Percentiles rank a stretch among this genome's conserved stretches.
Conservation (phyloP, 176 grass and related monocot species). For the Oryza glaberrima region DNA sequence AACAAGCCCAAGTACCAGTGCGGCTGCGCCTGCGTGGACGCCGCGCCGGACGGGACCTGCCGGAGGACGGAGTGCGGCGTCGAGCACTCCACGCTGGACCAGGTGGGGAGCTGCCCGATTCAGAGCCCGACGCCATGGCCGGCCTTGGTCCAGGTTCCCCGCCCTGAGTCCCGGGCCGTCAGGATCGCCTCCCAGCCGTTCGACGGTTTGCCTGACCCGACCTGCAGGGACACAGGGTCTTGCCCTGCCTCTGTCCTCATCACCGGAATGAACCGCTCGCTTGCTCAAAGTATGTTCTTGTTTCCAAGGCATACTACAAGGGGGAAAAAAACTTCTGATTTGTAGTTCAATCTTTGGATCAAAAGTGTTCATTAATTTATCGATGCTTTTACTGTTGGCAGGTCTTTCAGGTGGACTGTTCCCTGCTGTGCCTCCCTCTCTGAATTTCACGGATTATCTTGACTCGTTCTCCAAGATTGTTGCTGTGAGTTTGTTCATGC, state of each 20-base stretch:
- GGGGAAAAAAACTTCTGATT: neutral
- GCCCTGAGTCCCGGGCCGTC: slow-evolving; percentile 51
- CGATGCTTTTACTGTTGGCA: slow-evolving; percentile 26
- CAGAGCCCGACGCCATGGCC: slow-evolving; percentile 63
- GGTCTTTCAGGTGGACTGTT: slow-evolving; percentile 66
- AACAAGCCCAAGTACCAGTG: slow-evolving; percentile 79
- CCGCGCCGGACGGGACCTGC: slow-evolving; percentile 45
- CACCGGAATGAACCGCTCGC: slow-evolving; percentile 69
- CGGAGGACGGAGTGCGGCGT: slow-evolving; percentile 68
- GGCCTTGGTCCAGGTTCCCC: slow-evolving; percentile 69
- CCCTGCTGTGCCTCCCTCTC: slow-evolving; percentile 36
- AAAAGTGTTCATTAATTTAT: slow-evolving; percentile 3
- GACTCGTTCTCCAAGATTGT: slow-evolving; percentile 47
- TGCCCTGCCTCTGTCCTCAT: slow-evolving; percentile 67
- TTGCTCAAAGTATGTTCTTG: slow-evolving; percentile 58
- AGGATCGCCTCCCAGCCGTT: slow-evolving; percentile 9
- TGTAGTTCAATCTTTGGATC: neutral
- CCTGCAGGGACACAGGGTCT: slow-evolving; percentile 54
- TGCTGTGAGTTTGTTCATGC: slow-evolving; percentile 53
- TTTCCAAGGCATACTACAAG: neutral
- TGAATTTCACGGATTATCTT: slow-evolving; percentile 71
- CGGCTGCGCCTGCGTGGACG: slow-evolving; percentile 61
- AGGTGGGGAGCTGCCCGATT: slow-evolving; percentile 74
- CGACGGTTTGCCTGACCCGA: slow-evolving; percentile 53
- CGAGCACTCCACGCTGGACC: slow-evolving; percentile 76